Evolutionary conservation across 257 asterid species (phyloP), one percentile per base, ranked within the genome.

Genomic region (Nicotiana undulata): DNA sequence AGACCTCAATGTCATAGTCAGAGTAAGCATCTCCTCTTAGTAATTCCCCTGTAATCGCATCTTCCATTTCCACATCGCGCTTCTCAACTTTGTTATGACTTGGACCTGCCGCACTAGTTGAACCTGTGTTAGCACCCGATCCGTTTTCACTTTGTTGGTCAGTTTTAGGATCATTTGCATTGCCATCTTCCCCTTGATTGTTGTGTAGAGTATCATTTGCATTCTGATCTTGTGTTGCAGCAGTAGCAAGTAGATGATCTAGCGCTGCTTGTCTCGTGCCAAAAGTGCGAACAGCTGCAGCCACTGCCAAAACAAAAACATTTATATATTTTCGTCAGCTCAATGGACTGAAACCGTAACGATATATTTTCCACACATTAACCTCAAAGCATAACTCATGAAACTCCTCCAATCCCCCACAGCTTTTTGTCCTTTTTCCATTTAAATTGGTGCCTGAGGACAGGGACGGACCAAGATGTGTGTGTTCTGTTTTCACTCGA

Each of bases 11-110:
- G 84, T 95, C 98, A 49, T 93, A 95, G 85, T 93, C 98, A 0
- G 97, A 90, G 79, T 86, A 93, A 37, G 95, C 93, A 86, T 95
- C 97, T 28, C 91, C 85, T 20, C 83, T 84, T 11, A 86, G 89
- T 86, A 95, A 81, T 67, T 88, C 97, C 12, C 72, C 90, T 0
- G 98, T 95, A 17, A 95, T 90, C 80, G 86, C 92, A 34, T 88
- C 88, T 88, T 93, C 99, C 96, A 95, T 91, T 85, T 95, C 96
- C 80, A 81, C 83, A 65, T 95, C 99, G 4, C 97, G 87, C 49
- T 75, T 77, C 77, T 81, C 81, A 5, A 8, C 65, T 52, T 51
- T 82, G 63, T 16, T 34, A 34, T 3, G 53, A 11, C 79, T 75
- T 22, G 90, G 63, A 65, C 89, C 88, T 56, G 44, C 90, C 44